Base-by-base conservation (phyloP, 495 filamentous ascomycete genomes). In the Penicillium arizonense region DNA sequence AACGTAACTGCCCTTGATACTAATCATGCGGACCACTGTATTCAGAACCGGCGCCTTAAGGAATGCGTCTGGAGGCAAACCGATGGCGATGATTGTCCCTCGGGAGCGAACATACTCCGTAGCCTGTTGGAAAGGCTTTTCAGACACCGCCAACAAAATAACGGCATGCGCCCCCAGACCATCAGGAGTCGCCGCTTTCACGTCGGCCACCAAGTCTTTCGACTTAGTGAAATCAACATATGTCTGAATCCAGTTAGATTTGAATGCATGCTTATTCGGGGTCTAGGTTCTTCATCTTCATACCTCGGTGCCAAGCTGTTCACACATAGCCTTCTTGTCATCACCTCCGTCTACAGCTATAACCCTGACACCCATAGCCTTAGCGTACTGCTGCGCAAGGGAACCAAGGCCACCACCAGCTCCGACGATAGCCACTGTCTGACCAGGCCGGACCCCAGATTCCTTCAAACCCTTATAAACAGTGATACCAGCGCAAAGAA, bases 81-180 rank as follows among this genome's bases (percentile, higher is more conserved):
- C 93, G 55, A 97, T 93, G 57, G 87, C 89, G 44, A 96, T 80
- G 53, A 96, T 83, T 16, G 81, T 77, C 26, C 92, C 91, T 13
- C 85, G 82, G 41, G 88, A 83, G 38, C 91, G 85, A 30, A 94
- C 84, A 68, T 96, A 96, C 65, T 87, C 85, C 34, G 86, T 81
- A 9, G 92, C 92, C 70, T 97, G 92, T 72, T 96, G 90, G 83
- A 96, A 96, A 18, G 92, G 92, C 73, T 87, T 89, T 76, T 96
- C 92, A 50, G 76, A 81, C 20, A 88, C 90, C 37, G 92, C 93
- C 8, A 96, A 80, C 35, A 96, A 70, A 46, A 97, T 76, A 36
- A 95, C 93, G 4, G 90, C 92, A 58, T 96, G 90, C 2, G 93
- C 89, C 24, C 92, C 92, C 12, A 89, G 78, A 5, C 90, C 90